These are phyloP conservation scores for Daldinia bambusicola DNA, from an alignment of 495 filamentous ascomycete species.

Conservation along the genomic window DNA sequence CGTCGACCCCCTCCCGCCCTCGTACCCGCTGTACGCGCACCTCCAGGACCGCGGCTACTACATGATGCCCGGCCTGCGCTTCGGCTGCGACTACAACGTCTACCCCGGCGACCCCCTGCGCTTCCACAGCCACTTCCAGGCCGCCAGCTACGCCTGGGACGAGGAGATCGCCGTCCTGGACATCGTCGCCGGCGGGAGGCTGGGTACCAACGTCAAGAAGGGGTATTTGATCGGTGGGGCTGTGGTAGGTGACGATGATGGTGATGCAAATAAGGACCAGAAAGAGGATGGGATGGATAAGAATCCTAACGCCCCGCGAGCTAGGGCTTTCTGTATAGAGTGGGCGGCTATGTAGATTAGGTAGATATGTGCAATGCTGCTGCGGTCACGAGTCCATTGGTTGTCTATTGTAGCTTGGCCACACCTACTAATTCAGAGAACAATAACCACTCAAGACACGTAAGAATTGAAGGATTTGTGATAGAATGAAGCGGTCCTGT, in stretches of 20 bases:
- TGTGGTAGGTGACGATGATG: constrained; percentile 9
- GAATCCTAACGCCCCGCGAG: constrained; percentile 45
- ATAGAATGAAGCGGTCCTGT: not conserved
- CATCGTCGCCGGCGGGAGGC: constrained; percentile 81
- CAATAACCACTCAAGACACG: not conserved
- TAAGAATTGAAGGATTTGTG: not conserved
- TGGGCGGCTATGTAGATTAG: constrained; percentile 85
- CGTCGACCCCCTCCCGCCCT: constrained; percentile 48
- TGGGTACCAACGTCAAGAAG: constrained; percentile 97
- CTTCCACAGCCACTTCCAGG: constrained; percentile 93
- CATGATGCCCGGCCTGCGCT: constrained; percentile 89
- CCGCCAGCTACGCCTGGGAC: constrained; percentile 81
- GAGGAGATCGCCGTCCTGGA: constrained; percentile 84
- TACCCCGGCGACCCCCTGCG: constrained; percentile 95
- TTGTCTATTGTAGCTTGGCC: not conserved
- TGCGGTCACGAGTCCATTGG: not conserved
- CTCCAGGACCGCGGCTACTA: constrained; percentile 85
- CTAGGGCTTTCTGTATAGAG: constrained; percentile 80
- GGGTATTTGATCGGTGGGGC: constrained; percentile 85
- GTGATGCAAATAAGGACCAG: not conserved
- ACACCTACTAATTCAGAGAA: not conserved
- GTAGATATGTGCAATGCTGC: constrained; percentile 52
- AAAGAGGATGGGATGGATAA: constrained; percentile 41
- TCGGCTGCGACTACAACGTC: constrained; percentile 88
- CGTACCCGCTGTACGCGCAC: constrained; percentile 74